Evolutionary conservation across 192 early-diverging fungal species (phyloP), one percentile per base, ranked within the genome.

Genomic region (Paraglomus occultum): DNA sequence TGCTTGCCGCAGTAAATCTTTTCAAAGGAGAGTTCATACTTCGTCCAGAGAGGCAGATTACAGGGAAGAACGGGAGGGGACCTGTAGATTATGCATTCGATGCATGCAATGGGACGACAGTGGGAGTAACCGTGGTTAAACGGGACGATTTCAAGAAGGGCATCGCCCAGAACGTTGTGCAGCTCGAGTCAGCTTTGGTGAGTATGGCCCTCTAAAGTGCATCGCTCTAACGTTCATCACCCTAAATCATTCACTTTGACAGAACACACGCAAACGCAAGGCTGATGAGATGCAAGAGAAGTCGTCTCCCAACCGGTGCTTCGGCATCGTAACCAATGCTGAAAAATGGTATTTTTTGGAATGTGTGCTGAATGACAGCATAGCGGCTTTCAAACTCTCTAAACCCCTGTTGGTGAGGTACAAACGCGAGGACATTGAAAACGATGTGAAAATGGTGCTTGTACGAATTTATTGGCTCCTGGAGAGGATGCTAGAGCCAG

Each of bases 291-390:
- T 64, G 18, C 67, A 72, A 49, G 67, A 70, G 46, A 69, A 23
- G 0, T 43, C 62, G 52, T 48, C 57, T 20, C 73, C 62, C 3
- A 39, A 31, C 67, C 63, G 14, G 53, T 54, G 74, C 5, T 76
- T 80, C 65, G 80, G 80, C 10, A 77, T 73, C n/a, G 68, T 71
- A 50, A 73, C 76, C 0, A 50, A 73, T 63, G 63, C 72, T 11
- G 8, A 40, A 10, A 11, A n/a, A 54, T 77, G 71, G 68, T 71
- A 62, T 49, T 77, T 77, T 65, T 52, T 77, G 63, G 76, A 77
- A 58, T 74, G 73, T 43, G 52, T 17, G 51, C 51, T 51, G 18
- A 15, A 51, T 18, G 3, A 15, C 51, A 3, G 51, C 51, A 31
- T 31, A 31, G 1, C 31, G 31, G 31, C 31, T 31, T 31, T 31